A percentile compares a stretch with the other conserved stretches of the same genome.
phyloP scores from a whole-genome alignment of 1,284 basidiomycete genomes.

The Moniliophthora roreri region DNA sequence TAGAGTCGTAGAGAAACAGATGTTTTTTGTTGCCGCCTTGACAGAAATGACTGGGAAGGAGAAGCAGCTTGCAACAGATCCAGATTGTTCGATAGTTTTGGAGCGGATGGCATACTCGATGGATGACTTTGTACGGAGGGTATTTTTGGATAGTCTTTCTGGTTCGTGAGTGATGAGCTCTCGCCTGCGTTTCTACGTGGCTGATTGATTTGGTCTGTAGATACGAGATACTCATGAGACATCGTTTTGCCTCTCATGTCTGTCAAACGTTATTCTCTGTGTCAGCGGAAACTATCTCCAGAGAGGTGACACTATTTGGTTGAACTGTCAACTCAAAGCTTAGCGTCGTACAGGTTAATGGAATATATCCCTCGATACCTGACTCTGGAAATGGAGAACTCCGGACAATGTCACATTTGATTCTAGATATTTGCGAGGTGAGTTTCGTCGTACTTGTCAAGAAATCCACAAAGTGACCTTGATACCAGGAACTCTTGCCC shows the following conservation, averaged over 20 bases:
- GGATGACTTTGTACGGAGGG: constrained; percentile 90
- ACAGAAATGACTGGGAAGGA: constrained; percentile 85
- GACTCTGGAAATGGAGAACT: constrained; percentile 63
- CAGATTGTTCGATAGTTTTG: constrained; percentile 85
- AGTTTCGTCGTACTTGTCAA: constrained; percentile 21
- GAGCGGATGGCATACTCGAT: constrained; percentile 89
- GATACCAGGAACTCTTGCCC: constrained; percentile 66
- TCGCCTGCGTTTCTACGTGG: not conserved
- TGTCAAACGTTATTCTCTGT: constrained; percentile 84
- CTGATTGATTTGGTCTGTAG: constrained; percentile 35
- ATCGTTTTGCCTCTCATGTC: constrained; percentile 92
- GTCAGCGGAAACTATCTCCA: constrained; percentile 70
- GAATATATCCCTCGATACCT: constrained; percentile 55
- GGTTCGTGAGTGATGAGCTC: constrained; percentile 68
- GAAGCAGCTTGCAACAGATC: constrained; percentile 86
- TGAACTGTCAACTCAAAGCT: not conserved
- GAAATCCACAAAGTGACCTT: constrained; percentile 1
- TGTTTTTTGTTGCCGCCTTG: constrained; percentile 85
- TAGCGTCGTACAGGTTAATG: constrained; percentile 49
- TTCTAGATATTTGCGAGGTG: constrained; percentile 68
- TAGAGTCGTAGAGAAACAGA: constrained; percentile 60
- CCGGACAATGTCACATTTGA: constrained; percentile 68
- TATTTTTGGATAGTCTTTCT: constrained; percentile 81
- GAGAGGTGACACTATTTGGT: constrained; percentile 60
- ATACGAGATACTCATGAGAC: constrained; percentile 66